Conservation (phyloP, 345 rosid genomes). For the Angophora floribunda region DNA sequence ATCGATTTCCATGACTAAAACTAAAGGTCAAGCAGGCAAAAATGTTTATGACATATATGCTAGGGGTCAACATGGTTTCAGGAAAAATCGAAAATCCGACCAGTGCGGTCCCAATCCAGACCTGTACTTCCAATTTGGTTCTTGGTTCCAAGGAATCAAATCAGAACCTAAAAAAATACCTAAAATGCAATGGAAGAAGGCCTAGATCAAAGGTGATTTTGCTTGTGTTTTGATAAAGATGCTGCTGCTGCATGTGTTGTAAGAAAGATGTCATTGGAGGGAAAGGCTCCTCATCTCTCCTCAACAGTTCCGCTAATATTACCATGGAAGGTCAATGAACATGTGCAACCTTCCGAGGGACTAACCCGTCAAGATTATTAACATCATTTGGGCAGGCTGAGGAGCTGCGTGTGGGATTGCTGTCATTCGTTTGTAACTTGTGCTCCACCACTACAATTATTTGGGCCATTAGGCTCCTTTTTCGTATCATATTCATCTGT, state of each 20-base stretch:
- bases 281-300: slow-evolving; percentile 97
- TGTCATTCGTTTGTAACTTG: slow-evolving; percentile 51
- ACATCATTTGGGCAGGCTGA: slow-evolving; percentile 83
- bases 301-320: slow-evolving; percentile 69
- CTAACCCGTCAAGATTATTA: slow-evolving; percentile 84
- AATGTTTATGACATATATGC: background rate
- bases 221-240: slow-evolving; percentile 1
- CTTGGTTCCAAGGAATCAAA: background rate
- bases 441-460: background rate
- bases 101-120: background rate
- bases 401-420: slow-evolving; percentile 68
- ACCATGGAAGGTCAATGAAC: slow-evolving; percentile 90
- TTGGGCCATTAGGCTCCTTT: background rate
- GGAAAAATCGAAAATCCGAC: no score
- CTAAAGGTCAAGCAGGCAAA: no score
- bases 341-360: slow-evolving; percentile 62
- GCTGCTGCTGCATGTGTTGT: slow-evolving; percentile 96
- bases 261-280: slow-evolving; percentile 92
- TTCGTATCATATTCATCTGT: background rate
- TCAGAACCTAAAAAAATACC: background rate
- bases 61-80: background rate
- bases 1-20: no score
- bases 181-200: slow-evolving; percentile 91
- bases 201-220: slow-evolving; percentile 70
- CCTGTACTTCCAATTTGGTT: background rate